A percentile compares a stretch with the other conserved stretches of the same genome.
These are phyloP conservation scores for Raphanus hybrid DNA, from an alignment of 441 rosid species.

Conservation along the genomic window DNA sequence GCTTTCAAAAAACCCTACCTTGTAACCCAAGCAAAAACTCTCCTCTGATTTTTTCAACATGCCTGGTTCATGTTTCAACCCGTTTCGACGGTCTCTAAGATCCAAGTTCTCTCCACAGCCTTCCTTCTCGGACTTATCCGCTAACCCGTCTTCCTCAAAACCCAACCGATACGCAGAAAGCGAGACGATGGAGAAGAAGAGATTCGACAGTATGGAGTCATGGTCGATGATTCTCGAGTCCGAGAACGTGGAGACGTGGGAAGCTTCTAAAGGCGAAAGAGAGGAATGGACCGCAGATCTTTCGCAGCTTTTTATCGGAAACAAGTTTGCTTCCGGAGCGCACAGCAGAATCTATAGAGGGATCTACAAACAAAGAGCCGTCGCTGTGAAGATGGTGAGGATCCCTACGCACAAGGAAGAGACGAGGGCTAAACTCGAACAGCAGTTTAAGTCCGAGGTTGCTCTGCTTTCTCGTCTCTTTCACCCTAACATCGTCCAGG, in stretches of 20 bases:
- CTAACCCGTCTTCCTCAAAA: slow-evolving; percentile 64
- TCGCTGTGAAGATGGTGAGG: slow-evolving; percentile 96
- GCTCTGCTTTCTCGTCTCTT: slow-evolving; percentile 91
- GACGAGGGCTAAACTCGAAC: slow-evolving; percentile 76
- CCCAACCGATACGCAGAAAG: slow-evolving; percentile 51
- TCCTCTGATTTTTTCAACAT: slow-evolving; percentile 33
- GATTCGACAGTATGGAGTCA: slow-evolving; percentile 94
- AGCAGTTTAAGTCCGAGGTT: slow-evolving; percentile 94
- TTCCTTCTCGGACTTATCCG: slow-evolving; percentile 17
- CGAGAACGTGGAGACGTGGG: slow-evolving; percentile 95
- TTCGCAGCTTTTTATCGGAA: slow-evolving; percentile 91
- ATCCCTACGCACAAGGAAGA: slow-evolving; percentile 88
- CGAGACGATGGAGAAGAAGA: slow-evolving; percentile 83
- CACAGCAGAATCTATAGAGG: slow-evolving; percentile 94
- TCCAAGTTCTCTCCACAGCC: slow-evolving; percentile 45
- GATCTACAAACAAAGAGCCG: slow-evolving; percentile 95
- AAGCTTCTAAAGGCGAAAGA: slow-evolving; percentile 76
- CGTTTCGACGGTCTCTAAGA: slow-evolving; percentile 62
- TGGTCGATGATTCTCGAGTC: slow-evolving; percentile 98
- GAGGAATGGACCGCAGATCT: slow-evolving; percentile 98
- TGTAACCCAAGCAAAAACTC: too few species aligned
- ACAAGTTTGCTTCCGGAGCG: slow-evolving; percentile 96
- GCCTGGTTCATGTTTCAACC: slow-evolving; percentile 78
- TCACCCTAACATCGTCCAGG: slow-evolving; percentile 71
- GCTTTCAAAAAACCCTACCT: too few species aligned